Base-by-base conservation (phyloP, 2,329 filamentous ascomycete species). In the Penicillium decumbens region DNA sequence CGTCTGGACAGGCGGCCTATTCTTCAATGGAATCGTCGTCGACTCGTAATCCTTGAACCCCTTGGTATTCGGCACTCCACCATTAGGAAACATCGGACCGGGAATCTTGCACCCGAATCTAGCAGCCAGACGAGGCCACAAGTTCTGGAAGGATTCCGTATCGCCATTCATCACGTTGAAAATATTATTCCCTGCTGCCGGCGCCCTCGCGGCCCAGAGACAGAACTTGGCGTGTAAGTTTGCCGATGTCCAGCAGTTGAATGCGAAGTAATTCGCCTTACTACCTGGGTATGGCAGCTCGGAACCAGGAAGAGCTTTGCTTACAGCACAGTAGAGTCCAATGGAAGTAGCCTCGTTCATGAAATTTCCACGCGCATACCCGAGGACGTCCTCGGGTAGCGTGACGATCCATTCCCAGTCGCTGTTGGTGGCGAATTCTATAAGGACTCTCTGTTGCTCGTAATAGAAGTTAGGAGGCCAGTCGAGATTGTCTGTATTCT, bases 391-490 rank as follows among this genome's bases (percentile, higher is more conserved):
- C 45, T 76, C 68, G 1, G 74, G 73, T 32, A 72, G 72, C 0
- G 74, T 76, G 24, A 70, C 68, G 3, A 70, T 60, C 73, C 72
- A 76, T 10, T 71, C 67, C 62, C 67, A 73, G 2, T 50, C 41
- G 12, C 62, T 61, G 10, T 64, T 47, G 3, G 58, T 52, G 24
- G 64, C 65, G 13, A 60, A 65, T 0, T 70, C 57, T 15, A 58
- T 53, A 2, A 80, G 62, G 46, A 77, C 72, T 23, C 70, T 64
- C 56, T 80, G 73, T 57, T 79, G 77, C 30, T 65, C 59, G 57
- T 78, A 79, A 59, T 80, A 80, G 59, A 80, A 80, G 61, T 77
- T 80, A 2, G 71, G 69, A 3, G 71, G 71, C 44, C 71, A 68
- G 10, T 66, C 63, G 3, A 44, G 43, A 2, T 65, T 66, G 2